Evolutionary conservation across 2,329 filamentous ascomycete species (phyloP).

Genomic region (Basipetospora chlamydospora): DNA sequence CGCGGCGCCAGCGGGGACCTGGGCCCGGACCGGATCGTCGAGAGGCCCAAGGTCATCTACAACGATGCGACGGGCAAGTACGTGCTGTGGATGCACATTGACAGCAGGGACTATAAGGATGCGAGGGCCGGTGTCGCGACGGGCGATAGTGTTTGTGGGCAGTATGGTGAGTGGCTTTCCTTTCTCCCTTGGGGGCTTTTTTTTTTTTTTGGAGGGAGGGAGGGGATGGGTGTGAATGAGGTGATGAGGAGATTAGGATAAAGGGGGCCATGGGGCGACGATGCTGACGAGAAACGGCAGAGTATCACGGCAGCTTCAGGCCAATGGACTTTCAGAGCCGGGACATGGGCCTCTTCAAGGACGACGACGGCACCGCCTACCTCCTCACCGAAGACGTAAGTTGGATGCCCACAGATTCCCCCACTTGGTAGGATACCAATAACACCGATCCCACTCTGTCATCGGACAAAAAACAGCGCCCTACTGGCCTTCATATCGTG

Average conservation of each 20-base stretch:
- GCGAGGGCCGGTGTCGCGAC: slow-evolving; percentile 52
- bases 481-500: slow-evolving; percentile 42
- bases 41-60: slow-evolving; percentile 54
- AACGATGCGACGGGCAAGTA: slow-evolving; percentile 49
- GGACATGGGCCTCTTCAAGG: slow-evolving; percentile 46
- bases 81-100: slow-evolving; percentile 58
- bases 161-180: slow-evolving; percentile 27
- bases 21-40: slow-evolving; percentile 46
- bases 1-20: slow-evolving; percentile 38
- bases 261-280: background rate
- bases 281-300: background rate
- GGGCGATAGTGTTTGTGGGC: slow-evolving; percentile 42
- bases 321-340: slow-evolving; percentile 25
- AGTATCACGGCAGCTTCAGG: slow-evolving; percentile 19
- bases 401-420: too few species aligned
- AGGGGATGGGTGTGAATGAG: too few species aligned
- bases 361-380: slow-evolving; percentile 46
- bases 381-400: slow-evolving; percentile 48
- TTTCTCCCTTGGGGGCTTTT: too few species aligned
- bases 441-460: background rate
- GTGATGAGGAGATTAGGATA: background rate
- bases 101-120: slow-evolving; percentile 44
- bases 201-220: background rate
- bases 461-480: slow-evolving; percentile 22
- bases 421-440: too few species aligned